These are phyloP conservation scores for Allium cepa DNA, from an alignment of 106 monocot species.

Conservation along the genomic window DNA sequence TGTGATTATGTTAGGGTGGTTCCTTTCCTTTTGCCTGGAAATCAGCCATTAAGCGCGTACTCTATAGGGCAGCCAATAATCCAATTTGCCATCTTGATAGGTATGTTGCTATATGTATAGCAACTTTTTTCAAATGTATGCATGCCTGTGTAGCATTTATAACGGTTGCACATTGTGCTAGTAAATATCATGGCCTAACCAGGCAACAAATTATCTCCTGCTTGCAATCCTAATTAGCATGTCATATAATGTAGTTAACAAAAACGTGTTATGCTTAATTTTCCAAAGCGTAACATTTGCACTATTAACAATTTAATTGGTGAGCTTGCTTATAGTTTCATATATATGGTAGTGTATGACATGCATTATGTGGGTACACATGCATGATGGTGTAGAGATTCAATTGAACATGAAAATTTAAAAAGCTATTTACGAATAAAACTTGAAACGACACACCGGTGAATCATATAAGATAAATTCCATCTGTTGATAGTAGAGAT, in stretches of 20 bases:
- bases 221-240: background rate
- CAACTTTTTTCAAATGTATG: background rate
- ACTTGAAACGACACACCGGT: background rate
- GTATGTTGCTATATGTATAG: constrained; percentile 12
- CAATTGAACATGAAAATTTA: background rate
- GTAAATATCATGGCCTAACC: background rate
- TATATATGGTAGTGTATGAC: too few species aligned
- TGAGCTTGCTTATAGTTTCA: too few species aligned
- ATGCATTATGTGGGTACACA: too few species aligned
- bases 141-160: background rate
- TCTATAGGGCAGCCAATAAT: constrained; percentile 46
- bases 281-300: too few species aligned
- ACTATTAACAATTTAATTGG: too few species aligned
- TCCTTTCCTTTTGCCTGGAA: constrained; percentile 95
- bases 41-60: constrained; percentile 59
- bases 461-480: too few species aligned
- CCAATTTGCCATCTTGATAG: constrained; percentile 79
- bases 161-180: background rate
- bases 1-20: constrained; percentile 41
- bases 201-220: background rate
- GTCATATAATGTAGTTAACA: background rate
- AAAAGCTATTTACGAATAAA: background rate
- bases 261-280: too few species aligned
- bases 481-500: background rate
- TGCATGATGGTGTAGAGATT: too few species aligned